Base-by-base conservation (phyloP, 177 flowering plant species). In the Vitis hybrid region DNA sequence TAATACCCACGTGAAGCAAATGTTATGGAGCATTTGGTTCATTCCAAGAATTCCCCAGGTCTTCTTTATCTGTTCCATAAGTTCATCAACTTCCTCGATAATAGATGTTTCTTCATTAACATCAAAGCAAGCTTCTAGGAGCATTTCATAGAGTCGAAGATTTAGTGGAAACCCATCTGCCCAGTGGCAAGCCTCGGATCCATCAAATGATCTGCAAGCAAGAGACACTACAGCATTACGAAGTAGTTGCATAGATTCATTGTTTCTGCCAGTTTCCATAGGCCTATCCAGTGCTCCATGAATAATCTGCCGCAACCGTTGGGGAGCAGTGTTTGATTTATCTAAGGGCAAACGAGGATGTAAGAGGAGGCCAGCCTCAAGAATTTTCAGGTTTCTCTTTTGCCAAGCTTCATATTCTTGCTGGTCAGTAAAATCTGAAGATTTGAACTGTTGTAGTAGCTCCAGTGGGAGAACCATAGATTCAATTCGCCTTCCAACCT, bases 81-180 rank as follows among this genome's bases (percentile, higher is more conserved):
- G 81, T 64, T 84, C 87, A 73, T 82, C 87, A 72, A 82, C 72
- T 48, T 84, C 87, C 32, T 84, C 85, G 39, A 84, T 75, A 4
- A 84, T 66, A 63, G 81, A 76, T 3, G 81, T 48, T 54, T 80
- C 84, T 56, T 80, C 80, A 65, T 75, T 73, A 23, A 60, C 50
- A 73, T 84, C 87, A 65, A 84, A 84, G 63, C 82, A 80, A 34
- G 87, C 77, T 72, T 82, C 84, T 52, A 84, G 68, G 15, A 84
- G 87, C 82, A 73, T 69, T 65, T 78, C 80, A 62, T 84, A 84
- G 32, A 84, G 76, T 26, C 75, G 75, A 32, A 84, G 78, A 74
- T 84, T 84, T 67, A 84, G 45, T 2, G 87, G 85, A 64, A 76
- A 52, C 52, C 87, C 87, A 79, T 84, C 87, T 7, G 87, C 87